phyloP scores from a whole-genome alignment of 2,329 filamentous ascomycete genomes.

The Samsoniella hepiali region DNA sequence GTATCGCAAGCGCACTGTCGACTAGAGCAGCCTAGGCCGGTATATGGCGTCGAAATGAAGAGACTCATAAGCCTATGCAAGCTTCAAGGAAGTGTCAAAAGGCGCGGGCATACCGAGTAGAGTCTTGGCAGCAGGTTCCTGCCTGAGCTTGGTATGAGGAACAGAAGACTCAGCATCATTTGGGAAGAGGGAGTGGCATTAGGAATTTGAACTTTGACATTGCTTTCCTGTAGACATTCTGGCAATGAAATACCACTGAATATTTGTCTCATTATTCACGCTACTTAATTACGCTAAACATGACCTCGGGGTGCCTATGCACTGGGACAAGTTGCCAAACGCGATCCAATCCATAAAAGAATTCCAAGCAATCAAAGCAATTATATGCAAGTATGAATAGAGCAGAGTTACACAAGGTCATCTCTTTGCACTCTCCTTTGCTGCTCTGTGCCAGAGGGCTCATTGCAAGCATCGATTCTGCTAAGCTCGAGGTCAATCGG shows the following conservation, averaged over 20 bases:
- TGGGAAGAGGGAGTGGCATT: neutral
- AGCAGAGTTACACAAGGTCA: neutral
- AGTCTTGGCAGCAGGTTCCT: too few relatives aligned
- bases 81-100: slow-evolving; percentile 22
- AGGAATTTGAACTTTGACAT: neutral
- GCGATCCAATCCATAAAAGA: neutral
- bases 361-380: neutral
- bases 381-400: neutral
- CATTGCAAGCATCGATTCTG: slow-evolving; percentile 13
- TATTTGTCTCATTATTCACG: neutral
- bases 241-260: slow-evolving; percentile 5
- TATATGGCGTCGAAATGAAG: slow-evolving; percentile 30
- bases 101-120: slow-evolving; percentile 24
- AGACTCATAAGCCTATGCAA: slow-evolving; percentile 31
- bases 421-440: neutral
- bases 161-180: neutral
- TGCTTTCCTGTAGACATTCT: slow-evolving; percentile 13
- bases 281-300: neutral
- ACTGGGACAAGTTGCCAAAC: neutral
- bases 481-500: slow-evolving; percentile 19
- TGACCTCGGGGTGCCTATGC: neutral
- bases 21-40: slow-evolving; percentile 32
- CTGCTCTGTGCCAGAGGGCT: neutral
- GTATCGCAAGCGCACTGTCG: slow-evolving; percentile 29
- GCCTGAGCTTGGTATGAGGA: neutral